A percentile compares a stretch with the other conserved stretches of the same genome.
These are phyloP conservation scores for Xylariales sp. DNA, from an alignment of 2,329 filamentous ascomycete genomes.

Conservation along the genomic window DNA sequence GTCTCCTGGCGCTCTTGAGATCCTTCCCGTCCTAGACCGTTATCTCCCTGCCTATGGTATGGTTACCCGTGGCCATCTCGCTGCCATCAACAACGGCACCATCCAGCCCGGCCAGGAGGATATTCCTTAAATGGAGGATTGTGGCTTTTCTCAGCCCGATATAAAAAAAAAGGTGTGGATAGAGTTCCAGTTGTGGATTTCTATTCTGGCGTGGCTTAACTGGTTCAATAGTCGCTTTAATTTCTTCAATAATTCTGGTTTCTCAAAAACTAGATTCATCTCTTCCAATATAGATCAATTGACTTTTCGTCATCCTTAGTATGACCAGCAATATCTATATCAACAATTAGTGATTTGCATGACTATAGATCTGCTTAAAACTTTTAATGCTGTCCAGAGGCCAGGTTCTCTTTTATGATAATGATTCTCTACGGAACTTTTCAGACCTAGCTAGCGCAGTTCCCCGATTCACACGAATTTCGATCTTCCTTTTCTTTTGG, in stretches of 20 bases:
- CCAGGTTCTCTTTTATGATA: too few relatives aligned
- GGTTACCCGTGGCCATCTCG: conserved; percentile 70
- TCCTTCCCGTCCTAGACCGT: conserved; percentile 73
- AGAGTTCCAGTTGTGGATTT: neutral
- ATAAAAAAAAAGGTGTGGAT: neutral
- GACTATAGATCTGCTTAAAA: too few relatives aligned
- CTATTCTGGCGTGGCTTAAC: neutral
- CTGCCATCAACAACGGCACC: conserved; percentile 70
- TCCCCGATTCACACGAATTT: too few relatives aligned
- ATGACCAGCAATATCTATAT: too few relatives aligned
- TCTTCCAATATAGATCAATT: conserved; percentile 5
- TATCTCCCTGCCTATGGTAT: conserved; percentile 74
- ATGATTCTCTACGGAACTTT: too few relatives aligned
- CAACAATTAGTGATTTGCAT: too few relatives aligned
- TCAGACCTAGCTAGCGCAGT: too few relatives aligned
- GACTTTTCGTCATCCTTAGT: neutral
- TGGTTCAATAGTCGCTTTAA: neutral
- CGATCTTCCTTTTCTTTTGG: too few relatives aligned
- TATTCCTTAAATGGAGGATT: conserved; percentile 36
- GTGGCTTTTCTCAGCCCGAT: conserved; percentile 40
- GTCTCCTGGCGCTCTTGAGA: conserved; percentile 62
- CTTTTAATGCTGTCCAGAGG: too few relatives aligned
- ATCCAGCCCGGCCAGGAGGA: conserved; percentile 66
- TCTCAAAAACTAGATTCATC: neutral
- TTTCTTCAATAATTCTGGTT: neutral